phyloP scores from a whole-genome alignment of 2,329 filamentous ascomycete species.

The Coniella lustricola region DNA sequence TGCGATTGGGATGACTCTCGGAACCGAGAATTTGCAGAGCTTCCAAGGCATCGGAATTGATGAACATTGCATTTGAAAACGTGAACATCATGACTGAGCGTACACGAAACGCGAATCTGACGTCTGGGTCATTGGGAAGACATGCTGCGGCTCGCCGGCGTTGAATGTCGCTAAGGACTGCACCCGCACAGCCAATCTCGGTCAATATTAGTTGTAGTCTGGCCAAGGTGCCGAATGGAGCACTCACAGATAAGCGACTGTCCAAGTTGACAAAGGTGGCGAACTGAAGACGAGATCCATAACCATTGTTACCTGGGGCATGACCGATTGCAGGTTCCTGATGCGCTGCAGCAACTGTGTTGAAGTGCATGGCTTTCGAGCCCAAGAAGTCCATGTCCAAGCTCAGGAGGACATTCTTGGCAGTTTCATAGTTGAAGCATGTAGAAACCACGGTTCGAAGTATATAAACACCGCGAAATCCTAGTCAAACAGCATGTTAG shows the following conservation, averaged over 20 bases:
- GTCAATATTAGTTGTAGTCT: not conserved
- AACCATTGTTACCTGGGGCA: constrained; percentile 28
- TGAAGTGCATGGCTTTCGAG: constrained; percentile 52
- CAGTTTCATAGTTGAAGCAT: constrained; percentile 65
- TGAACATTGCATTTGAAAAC: constrained; percentile 60
- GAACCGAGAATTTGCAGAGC: constrained; percentile 81
- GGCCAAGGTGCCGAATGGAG: not conserved
- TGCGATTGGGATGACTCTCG: constrained; percentile 75
- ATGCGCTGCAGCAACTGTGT: constrained; percentile 26
- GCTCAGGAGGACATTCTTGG: constrained; percentile 57
- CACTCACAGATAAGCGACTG: constrained; percentile 57
- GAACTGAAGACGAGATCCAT: constrained; percentile 58
- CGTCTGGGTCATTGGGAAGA: constrained; percentile 51
- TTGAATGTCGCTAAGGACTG: constrained; percentile 71
- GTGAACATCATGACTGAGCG: constrained; percentile 67
- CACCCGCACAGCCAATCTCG: constrained; percentile 76
- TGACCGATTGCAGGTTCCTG: constrained; percentile 34
- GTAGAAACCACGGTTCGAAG: constrained; percentile 62
- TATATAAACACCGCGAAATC: constrained; percentile 34
- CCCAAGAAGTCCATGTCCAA: constrained; percentile 45
- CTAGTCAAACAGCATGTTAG: constrained; percentile 24
- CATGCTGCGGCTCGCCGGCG: constrained; percentile 58
- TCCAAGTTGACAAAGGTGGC: constrained; percentile 68
- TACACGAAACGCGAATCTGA: constrained; percentile 51
- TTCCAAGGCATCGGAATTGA: constrained; percentile 71